phyloP scores from a whole-genome alignment of 2,329 filamentous ascomycete species.

The Stagonosporopsis cucurbitacearum region DNA sequence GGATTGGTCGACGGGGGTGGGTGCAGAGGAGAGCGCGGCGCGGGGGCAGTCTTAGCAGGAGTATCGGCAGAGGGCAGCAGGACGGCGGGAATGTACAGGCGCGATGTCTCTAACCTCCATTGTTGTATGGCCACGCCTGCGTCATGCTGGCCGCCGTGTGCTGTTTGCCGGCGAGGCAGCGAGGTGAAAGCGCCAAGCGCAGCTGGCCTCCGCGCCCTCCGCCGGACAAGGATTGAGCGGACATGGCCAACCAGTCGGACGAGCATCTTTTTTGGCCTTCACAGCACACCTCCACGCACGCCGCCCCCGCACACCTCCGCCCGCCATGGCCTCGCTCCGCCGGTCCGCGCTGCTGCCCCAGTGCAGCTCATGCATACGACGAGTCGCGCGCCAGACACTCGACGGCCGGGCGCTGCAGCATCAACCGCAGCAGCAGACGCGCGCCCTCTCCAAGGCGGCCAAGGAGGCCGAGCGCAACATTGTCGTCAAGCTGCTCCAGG shows the following conservation, averaged over 20 bases:
- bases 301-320: conserved; percentile 27
- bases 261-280: conserved; percentile 26
- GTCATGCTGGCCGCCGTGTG: conserved; percentile 34
- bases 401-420: conserved; percentile 30
- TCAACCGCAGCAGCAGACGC: conserved; percentile 47
- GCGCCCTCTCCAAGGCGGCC: conserved; percentile 55
- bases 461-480: conserved; percentile 52
- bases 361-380: conserved; percentile 48
- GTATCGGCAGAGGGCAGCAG: conserved; percentile 17
- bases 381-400: conserved; percentile 40
- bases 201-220: conserved; percentile 19
- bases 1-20: conserved; percentile 32
- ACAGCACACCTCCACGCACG: conserved; percentile 13
- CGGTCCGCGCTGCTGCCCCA: conserved; percentile 45
- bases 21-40: conserved; percentile 17
- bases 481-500: conserved; percentile 59
- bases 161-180: conserved; percentile 35
- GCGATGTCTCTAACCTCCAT: conserved; percentile 39
- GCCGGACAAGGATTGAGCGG: conserved; percentile 27
- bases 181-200: conserved; percentile 29
- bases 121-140: conserved; percentile 23
- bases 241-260: conserved; percentile 18
- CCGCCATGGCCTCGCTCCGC: conserved; percentile 43
- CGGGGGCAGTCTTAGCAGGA: conserved; percentile 4
- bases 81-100: conserved; percentile 11